phyloP scores from a whole-genome alignment of 805 yeast genomes.

The Teunomyces gatunensis region DNA sequence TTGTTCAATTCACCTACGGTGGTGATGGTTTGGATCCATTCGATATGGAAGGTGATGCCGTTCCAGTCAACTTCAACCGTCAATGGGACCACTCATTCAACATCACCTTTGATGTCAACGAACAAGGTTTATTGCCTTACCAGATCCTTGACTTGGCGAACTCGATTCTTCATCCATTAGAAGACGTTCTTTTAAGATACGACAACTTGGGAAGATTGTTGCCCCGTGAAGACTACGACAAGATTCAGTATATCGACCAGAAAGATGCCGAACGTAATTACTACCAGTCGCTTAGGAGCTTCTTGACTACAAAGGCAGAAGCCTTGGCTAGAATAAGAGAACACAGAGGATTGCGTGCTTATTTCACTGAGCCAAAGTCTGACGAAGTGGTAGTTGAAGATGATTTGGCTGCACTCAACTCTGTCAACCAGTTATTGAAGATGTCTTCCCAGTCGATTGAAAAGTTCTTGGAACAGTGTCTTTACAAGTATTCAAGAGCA shows the following conservation, averaged over 20 bases:
- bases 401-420: conserved; percentile 25
- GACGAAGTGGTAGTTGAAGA: conserved; percentile 41
- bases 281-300: conserved; percentile 71
- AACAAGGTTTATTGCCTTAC: conserved; percentile 63
- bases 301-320: conserved; percentile 54
- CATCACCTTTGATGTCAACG: conserved; percentile 59
- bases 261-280: conserved; percentile 84
- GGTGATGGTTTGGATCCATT: conserved; percentile 98
- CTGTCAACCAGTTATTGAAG: conserved; percentile 64
- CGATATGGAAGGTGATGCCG: conserved; percentile 99
- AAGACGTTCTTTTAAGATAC: conserved; percentile 54
- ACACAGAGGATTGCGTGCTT: conserved; percentile 47
- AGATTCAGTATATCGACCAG: conserved; percentile 73
- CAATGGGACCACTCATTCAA: conserved; percentile 92
- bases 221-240: conserved; percentile 41
- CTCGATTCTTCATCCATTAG: conserved; percentile 58
- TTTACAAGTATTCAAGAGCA: conserved; percentile 80
- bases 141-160: conserved; percentile 59
- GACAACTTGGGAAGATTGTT: conserved; percentile 69
- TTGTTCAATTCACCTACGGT: conserved; percentile 96
- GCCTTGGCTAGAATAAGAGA: conserved; percentile 57
- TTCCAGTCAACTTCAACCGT: conserved; percentile 88
- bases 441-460: conserved; percentile 60
- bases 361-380: conserved; percentile 28
- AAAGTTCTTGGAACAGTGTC: conserved; percentile 71